Percentiles rank a stretch among this genome's conserved stretches.
Evolutionary conservation across 805 yeast species (phyloP).

Genomic region (Henningerozyma blattae): DNA sequence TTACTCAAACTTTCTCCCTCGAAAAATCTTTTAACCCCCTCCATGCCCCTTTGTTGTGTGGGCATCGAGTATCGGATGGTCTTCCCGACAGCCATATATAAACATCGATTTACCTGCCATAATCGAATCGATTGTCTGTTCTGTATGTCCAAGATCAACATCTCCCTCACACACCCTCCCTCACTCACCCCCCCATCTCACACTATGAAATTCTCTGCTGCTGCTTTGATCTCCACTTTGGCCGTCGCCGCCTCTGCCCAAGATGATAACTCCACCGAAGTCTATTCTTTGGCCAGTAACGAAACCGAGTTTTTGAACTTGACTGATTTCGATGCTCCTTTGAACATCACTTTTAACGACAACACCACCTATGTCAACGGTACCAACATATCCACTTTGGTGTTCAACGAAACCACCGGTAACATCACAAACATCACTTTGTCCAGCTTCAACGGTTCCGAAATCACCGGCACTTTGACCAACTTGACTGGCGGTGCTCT

Average conservation of each 20-base stretch:
- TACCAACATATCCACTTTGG: not conserved
- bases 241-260: not conserved
- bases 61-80: no score
- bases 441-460: not conserved
- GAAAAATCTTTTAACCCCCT: no score
- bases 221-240: not conserved
- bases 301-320: not conserved
- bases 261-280: not conserved
- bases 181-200: no score
- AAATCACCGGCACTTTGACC: not conserved
- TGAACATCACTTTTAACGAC: not conserved
- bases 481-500: not conserved
- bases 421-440: not conserved
- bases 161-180: no score
- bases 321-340: not conserved
- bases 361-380: not conserved
- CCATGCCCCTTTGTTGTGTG: no score
- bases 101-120: no score
- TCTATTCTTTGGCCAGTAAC: not conserved
- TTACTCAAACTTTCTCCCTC: no score
- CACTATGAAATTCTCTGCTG: not conserved
- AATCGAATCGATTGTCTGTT: no score
- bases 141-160: no score
- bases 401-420: no score
- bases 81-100: no score